Evolutionary conservation across 2,329 filamentous ascomycete genomes (phyloP).

Genomic region (Verticillium nubilum): DNA sequence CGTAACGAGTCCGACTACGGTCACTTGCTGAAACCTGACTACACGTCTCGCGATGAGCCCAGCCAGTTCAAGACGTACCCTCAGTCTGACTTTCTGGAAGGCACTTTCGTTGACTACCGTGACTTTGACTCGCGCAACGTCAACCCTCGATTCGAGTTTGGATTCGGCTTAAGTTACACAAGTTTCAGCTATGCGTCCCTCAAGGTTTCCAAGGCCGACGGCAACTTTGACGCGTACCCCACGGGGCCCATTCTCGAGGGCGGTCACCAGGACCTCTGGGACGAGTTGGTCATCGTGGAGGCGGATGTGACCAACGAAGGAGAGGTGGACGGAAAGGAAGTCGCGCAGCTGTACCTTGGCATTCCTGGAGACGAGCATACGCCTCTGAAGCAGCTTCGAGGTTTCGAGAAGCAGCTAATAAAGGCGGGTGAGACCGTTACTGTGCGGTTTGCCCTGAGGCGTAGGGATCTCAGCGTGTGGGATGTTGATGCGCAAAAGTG

Average conservation of each 20-base stretch:
- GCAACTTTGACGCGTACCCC: constrained; percentile 28
- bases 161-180: constrained; percentile 52
- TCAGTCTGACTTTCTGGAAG: constrained; percentile 46
- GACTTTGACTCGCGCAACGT: constrained; percentile 45
- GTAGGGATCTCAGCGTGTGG: constrained; percentile 64
- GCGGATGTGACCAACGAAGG: constrained; percentile 38
- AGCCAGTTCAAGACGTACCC: constrained; percentile 47
- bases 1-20: constrained; percentile 51
- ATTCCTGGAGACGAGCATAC: constrained; percentile 27
- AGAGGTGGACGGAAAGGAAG: constrained; percentile 34
- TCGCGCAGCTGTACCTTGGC: constrained; percentile 42
- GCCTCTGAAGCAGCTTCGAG: constrained; percentile 54
- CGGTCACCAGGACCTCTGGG: constrained; percentile 42
- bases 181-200: constrained; percentile 43
- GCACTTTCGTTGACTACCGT: constrained; percentile 48
- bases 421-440: constrained; percentile 17
- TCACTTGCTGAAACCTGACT: constrained; percentile 29
- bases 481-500: constrained; percentile 56
- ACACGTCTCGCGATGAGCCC: constrained; percentile 29
- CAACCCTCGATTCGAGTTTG: constrained; percentile 48
- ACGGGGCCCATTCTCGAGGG: constrained; percentile 33
- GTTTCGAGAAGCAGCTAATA: constrained; percentile 37
- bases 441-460: constrained; percentile 48
- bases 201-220: constrained; percentile 22
- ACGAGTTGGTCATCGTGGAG: constrained; percentile 32